These are phyloP conservation scores for Linderina pennispora DNA, from an alignment of 192 early-diverging fungal species.

Conservation along the genomic window DNA sequence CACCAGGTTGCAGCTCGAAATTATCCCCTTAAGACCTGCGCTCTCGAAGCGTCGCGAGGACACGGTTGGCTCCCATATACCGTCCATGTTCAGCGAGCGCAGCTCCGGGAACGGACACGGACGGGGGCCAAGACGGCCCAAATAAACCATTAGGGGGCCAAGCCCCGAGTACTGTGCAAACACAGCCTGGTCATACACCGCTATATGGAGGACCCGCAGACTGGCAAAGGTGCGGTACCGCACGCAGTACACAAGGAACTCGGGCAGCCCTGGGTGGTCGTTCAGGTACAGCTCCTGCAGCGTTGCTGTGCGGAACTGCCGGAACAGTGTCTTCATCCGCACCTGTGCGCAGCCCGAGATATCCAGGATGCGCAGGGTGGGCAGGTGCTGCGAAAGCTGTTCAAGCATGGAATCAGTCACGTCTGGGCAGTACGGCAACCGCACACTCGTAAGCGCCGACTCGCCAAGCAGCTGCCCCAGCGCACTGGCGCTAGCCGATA, in stretches of 20 bases:
- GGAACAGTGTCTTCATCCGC: conserved; percentile 18
- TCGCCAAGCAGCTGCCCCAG: too few species aligned
- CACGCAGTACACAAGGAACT: conserved; percentile 29
- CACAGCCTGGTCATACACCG: conserved; percentile 19
- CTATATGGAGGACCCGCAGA: conserved; percentile 24
- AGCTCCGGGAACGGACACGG: conserved; percentile 22
- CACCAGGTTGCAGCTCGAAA: conserved; percentile 7
- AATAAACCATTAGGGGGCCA: conserved; percentile 15
- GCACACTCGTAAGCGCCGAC: conserved; percentile 12
- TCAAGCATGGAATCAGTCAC: conserved; percentile 7
- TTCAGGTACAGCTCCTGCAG: conserved; percentile 27
- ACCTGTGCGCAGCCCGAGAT: conserved; percentile 35
- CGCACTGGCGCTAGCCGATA: too few species aligned
- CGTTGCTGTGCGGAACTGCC: conserved; percentile 6
- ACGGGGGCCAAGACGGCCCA: conserved; percentile 5
- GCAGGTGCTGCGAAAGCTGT: conserved; percentile 9
- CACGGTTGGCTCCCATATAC: conserved; percentile 15
- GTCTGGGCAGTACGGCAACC: conserved; percentile 16
- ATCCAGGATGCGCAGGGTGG: conserved; percentile 26
- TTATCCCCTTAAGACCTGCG: background rate
- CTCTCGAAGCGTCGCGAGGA: conserved; percentile 14
- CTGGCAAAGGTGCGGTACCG: conserved; percentile 20
- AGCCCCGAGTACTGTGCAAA: conserved; percentile 7
- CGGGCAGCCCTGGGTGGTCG: conserved; percentile 35
- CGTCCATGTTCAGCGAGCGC: conserved; percentile 26